Conservation (phyloP, 768 basidiomycete species). For the Suillus plorans region DNA sequence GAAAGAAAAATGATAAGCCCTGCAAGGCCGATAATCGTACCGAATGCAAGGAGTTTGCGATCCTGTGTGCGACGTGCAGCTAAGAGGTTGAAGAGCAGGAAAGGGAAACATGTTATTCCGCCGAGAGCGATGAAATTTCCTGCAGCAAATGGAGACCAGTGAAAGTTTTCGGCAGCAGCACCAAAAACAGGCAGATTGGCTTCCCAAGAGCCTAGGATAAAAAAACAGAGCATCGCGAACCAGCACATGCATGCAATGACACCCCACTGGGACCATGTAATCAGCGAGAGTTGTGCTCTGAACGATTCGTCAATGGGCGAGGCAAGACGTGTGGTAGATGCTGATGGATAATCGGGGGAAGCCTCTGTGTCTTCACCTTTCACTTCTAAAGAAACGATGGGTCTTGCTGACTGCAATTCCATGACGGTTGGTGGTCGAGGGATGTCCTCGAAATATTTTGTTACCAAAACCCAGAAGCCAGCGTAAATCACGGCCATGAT, state of each 20-base stretch:
- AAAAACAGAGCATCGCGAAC: conserved; percentile 69
- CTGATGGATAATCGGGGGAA: conserved; percentile 1
- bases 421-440: conserved; percentile 18
- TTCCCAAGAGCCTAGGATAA: conserved; percentile 71
- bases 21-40: conserved; percentile 47
- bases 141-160: conserved; percentile 62
- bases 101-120: conserved; percentile 60
- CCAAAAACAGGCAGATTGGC: conserved; percentile 65
- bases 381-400: neutral
- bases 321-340: neutral
- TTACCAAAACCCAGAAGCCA: conserved; percentile 45
- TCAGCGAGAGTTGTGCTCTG: conserved; percentile 11
- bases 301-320: conserved; percentile 10
- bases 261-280: conserved; percentile 45
- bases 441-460: conserved; percentile 42
- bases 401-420: conserved; percentile 11
- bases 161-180: conserved; percentile 38
- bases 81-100: conserved; percentile 61
- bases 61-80: conserved; percentile 60
- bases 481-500: conserved; percentile 56
- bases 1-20: conserved; percentile 56
- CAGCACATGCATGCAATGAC: conserved; percentile 66
- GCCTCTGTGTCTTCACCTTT: neutral
- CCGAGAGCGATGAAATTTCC: conserved; percentile 74
- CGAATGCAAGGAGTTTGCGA: conserved; percentile 54